Conservation (phyloP, 2,329 filamentous ascomycete species). For the Fragosphaeria purpurea region DNA sequence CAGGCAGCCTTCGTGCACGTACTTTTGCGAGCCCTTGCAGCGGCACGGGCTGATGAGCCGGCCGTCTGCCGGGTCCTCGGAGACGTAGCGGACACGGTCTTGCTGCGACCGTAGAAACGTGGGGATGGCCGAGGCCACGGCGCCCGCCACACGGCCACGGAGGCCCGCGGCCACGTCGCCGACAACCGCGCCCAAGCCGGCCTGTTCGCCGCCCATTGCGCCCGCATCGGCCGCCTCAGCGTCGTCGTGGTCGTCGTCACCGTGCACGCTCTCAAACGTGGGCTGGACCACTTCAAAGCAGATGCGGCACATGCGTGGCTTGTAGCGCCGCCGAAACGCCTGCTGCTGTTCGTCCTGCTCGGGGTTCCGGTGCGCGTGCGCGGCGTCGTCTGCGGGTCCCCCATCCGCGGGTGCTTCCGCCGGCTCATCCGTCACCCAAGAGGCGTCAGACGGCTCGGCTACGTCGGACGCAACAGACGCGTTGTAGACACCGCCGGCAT, state of each 20-base stretch:
- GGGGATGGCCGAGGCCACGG: slow-evolving; percentile 16
- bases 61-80: slow-evolving; percentile 62
- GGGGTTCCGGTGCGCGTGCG: background rate
- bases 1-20: slow-evolving; percentile 88
- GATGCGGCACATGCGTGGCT: slow-evolving; percentile 73
- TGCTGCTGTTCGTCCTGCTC: slow-evolving; percentile 2
- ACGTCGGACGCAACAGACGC: background rate
- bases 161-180: background rate
- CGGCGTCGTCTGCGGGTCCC: background rate
- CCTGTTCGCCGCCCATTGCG: background rate
- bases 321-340: slow-evolving; percentile 39
- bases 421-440: slow-evolving; percentile 2
- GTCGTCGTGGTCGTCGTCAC: slow-evolving; percentile 12
- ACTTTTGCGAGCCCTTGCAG: slow-evolving; percentile 87
- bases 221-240: slow-evolving; percentile 4
- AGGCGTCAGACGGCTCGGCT: background rate
- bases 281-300: slow-evolving; percentile 62
- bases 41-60: slow-evolving; percentile 81
- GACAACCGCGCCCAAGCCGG: background rate
- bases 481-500: too few relatives aligned
- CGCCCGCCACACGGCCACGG: slow-evolving; percentile 2
- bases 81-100: slow-evolving; percentile 47
- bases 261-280: slow-evolving; percentile 29
- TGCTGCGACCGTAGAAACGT: slow-evolving; percentile 19
- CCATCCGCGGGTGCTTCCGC: background rate